These are phyloP conservation scores for Trichophyton rubrum DNA, from an alignment of 2,329 filamentous ascomycete genomes.

Conservation along the genomic window DNA sequence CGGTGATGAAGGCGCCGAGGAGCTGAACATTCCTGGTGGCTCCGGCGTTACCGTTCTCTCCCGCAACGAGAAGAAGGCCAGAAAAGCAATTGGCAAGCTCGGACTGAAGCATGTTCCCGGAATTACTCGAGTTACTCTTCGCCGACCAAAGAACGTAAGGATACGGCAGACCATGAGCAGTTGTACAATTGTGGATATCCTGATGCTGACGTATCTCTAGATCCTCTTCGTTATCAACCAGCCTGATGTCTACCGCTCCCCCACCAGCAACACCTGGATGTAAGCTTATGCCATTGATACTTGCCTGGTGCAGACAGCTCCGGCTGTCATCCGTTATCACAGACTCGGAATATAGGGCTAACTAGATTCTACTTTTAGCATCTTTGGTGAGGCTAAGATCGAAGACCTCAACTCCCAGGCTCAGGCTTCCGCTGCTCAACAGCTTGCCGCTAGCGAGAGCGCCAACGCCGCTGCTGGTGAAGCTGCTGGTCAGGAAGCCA, in stretches of 20 bases:
- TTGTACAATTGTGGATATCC: neutral
- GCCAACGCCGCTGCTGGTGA: slow-evolving; percentile 45
- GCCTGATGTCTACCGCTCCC: slow-evolving; percentile 98
- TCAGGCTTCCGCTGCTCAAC: slow-evolving; percentile 88
- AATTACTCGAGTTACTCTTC: slow-evolving; percentile 95
- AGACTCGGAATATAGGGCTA: neutral
- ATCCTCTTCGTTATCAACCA: slow-evolving; percentile 99
- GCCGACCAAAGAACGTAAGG: slow-evolving; percentile 97
- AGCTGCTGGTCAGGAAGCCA: slow-evolving; percentile 47
- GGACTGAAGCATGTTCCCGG: slow-evolving; percentile 91
- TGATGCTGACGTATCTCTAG: slow-evolving; percentile 36
- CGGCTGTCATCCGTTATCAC: neutral
- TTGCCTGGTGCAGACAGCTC: neutral
- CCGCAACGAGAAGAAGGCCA: slow-evolving; percentile 99
- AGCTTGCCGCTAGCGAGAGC: slow-evolving; percentile 68
- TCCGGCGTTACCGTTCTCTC: slow-evolving; percentile 87
- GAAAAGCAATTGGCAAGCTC: slow-evolving; percentile 98
- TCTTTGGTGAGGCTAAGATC: slow-evolving; percentile 99
- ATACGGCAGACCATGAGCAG: neutral
- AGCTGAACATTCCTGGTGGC: slow-evolving; percentile 63
- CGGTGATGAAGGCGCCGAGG: slow-evolving; percentile 34
- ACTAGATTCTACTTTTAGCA: slow-evolving; percentile 42
- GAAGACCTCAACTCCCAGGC: slow-evolving; percentile 98
- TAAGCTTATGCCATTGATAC: slow-evolving; percentile 42
- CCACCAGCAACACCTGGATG: slow-evolving; percentile 99